Conservation (phyloP, 352 stramenopile genomes). For the Stramenopiles sp. region DNA sequence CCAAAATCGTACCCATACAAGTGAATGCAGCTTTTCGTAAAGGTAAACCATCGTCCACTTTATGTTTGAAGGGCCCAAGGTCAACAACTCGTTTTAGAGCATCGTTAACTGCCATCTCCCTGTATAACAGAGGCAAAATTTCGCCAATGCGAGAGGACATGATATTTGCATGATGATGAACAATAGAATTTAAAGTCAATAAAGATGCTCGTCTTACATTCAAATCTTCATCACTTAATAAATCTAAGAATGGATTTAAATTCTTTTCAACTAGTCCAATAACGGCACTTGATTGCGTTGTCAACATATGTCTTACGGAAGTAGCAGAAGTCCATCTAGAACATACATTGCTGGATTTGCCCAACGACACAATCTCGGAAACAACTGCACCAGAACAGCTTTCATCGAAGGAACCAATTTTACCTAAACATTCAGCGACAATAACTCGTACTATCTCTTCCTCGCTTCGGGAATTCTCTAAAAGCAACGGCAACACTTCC, state of each 20-base stretch:
- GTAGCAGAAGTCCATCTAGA: no score
- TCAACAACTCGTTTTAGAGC: constrained; percentile 89
- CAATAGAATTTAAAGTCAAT: constrained; percentile 80
- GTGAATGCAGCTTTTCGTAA: constrained; percentile 71
- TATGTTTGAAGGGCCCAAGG: constrained; percentile 95
- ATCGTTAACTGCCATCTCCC: constrained; percentile 53
- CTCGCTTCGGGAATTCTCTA: constrained; percentile 62
- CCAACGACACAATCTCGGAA: no score
- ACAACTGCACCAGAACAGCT: no score
- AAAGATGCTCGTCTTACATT: constrained; percentile 76
- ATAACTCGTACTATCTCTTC: constrained; percentile 90
- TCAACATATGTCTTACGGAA: no score
- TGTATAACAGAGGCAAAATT: constrained; percentile 68
- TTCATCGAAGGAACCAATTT: constrained; percentile 70
- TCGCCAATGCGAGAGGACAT: constrained; percentile 46
- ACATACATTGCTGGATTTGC: no score
- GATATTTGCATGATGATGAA: constrained; percentile 72
- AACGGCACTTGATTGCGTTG: no score
- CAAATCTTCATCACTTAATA: constrained; percentile 83
- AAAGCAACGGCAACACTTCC: constrained; percentile 74
- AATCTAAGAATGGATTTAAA: constrained; percentile 59
- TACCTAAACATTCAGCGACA: constrained; percentile 87
- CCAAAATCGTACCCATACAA: constrained; percentile 82
- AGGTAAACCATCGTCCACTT: constrained; percentile 64
- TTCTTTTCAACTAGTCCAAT: constrained; percentile 11